Evolutionary conservation across 2,329 filamentous ascomycete species (phyloP).

Genomic region (Ceratocystis diversiconidia): DNA sequence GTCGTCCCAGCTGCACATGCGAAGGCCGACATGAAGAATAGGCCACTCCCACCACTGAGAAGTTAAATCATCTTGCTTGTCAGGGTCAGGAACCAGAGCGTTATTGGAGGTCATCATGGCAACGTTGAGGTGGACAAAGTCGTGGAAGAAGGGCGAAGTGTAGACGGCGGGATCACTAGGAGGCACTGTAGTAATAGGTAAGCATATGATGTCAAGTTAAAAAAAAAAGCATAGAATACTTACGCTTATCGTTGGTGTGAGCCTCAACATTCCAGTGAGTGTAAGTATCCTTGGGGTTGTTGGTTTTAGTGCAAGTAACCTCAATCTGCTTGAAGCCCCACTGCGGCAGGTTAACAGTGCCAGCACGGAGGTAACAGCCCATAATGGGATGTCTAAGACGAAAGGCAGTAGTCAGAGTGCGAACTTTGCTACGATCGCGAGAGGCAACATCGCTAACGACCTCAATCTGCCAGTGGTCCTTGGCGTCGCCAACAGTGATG

Average conservation of each 20-base stretch:
- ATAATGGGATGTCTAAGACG: conserved; percentile 68
- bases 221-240: conserved; percentile 28
- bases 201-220: conserved; percentile 23
- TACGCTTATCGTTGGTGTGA: conserved; percentile 84
- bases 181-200: conserved; percentile 48
- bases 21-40: conserved; percentile 80
- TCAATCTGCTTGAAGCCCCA: conserved; percentile 99
- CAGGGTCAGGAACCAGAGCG: conserved; percentile 87
- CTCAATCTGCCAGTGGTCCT: conserved; percentile 94
- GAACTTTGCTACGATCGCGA: conserved; percentile 66
- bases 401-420: conserved; percentile 88
- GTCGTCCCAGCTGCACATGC: conserved; percentile 98
- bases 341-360: conserved; percentile 90
- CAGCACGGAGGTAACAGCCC: conserved; percentile 86
- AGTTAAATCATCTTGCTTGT: conserved; percentile 96
- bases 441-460: conserved; percentile 82
- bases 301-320: conserved; percentile 84
- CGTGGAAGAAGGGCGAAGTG: conserved; percentile 92
- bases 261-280: conserved; percentile 99
- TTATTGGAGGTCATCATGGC: conserved; percentile 99
- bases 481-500: conserved; percentile 84
- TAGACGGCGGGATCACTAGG: conserved; percentile 80
- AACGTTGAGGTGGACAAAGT: conserved; percentile 95
- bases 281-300: conserved; percentile 83
- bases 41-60: conserved; percentile 99